Evolutionary conservation across 2,329 filamentous ascomycete genomes (phyloP).

Genomic region (Ampelomyces quisqualis): DNA sequence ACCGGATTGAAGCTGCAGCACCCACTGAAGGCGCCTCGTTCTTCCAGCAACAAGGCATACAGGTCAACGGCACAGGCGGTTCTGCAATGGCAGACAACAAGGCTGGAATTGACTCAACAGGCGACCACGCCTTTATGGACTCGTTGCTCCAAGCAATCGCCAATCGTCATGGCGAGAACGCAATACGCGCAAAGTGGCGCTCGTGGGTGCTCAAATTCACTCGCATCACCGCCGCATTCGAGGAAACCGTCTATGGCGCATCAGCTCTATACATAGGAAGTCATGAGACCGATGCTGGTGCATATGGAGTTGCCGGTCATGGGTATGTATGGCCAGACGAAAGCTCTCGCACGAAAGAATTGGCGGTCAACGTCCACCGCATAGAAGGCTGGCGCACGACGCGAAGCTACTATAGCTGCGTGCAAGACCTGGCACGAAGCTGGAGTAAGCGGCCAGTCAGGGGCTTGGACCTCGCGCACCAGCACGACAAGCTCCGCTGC

Average conservation of each 20-base stretch:
- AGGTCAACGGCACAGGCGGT: slow-evolving; percentile 25
- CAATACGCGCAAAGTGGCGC: slow-evolving; percentile 88
- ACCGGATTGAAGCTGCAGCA: slow-evolving; percentile 75
- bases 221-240: slow-evolving; percentile 86
- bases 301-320: slow-evolving; percentile 69
- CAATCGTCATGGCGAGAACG: slow-evolving; percentile 80
- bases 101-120: slow-evolving; percentile 66
- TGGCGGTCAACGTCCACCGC: slow-evolving; percentile 85
- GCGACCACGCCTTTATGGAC: slow-evolving; percentile 85
- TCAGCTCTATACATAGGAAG: slow-evolving; percentile 84
- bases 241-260: slow-evolving; percentile 92
- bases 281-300: slow-evolving; percentile 57
- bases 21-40: slow-evolving; percentile 81
- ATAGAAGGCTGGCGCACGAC: slow-evolving; percentile 98
- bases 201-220: slow-evolving; percentile 95
- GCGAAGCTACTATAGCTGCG: slow-evolving; percentile 91
- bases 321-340: slow-evolving; percentile 96
- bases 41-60: slow-evolving; percentile 71
- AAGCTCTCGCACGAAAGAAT: slow-evolving; percentile 73
- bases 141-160: slow-evolving; percentile 81
- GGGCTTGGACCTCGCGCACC: slow-evolving; percentile 83
- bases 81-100: slow-evolving; percentile 35
- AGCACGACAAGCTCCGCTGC: slow-evolving; percentile 85
- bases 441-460: slow-evolving; percentile 62
- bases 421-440: slow-evolving; percentile 57